A percentile compares a stretch with the other conserved stretches of the same genome.
Evolutionary conservation across 371 early-diverging fungal genomes (phyloP).

Genomic region (Mucor circinelloides): DNA sequence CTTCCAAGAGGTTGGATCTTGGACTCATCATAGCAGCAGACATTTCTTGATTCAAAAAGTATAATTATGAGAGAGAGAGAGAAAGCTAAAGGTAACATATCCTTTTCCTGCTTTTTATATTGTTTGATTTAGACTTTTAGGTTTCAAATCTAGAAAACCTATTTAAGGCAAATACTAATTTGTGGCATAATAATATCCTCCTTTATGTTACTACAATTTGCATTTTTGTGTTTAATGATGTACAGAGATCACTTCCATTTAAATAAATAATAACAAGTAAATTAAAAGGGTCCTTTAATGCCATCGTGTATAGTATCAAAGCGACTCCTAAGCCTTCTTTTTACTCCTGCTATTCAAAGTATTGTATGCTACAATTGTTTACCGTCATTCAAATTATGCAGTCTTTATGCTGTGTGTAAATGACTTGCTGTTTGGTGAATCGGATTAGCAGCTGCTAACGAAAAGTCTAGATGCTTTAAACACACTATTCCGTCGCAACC

Average conservation of each 20-base stretch:
- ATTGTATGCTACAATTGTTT: background rate
- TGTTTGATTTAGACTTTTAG: background rate
- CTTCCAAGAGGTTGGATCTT: background rate
- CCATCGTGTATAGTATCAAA: background rate
- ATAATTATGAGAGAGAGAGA: background rate
- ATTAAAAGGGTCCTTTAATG: background rate
- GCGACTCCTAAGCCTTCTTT: background rate
- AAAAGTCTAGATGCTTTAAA: background rate
- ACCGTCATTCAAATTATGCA: background rate
- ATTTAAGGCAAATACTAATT: conserved; percentile 6
- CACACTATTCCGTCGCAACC: background rate
- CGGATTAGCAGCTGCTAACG: background rate
- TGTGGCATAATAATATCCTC: background rate
- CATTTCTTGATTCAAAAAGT: background rate
- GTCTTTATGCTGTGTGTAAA: background rate
- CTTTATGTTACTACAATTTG: background rate
- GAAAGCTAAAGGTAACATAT: background rate
- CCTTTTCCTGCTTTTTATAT: background rate
- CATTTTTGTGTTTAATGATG: background rate
- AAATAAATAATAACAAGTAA: background rate
- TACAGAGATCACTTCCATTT: background rate
- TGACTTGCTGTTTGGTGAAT: background rate
- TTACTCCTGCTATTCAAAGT: background rate
- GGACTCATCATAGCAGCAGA: background rate
- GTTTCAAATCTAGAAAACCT: background rate